phyloP scores from a whole-genome alignment of 2,329 filamentous ascomycete genomes.

The Neurospora sp. region DNA sequence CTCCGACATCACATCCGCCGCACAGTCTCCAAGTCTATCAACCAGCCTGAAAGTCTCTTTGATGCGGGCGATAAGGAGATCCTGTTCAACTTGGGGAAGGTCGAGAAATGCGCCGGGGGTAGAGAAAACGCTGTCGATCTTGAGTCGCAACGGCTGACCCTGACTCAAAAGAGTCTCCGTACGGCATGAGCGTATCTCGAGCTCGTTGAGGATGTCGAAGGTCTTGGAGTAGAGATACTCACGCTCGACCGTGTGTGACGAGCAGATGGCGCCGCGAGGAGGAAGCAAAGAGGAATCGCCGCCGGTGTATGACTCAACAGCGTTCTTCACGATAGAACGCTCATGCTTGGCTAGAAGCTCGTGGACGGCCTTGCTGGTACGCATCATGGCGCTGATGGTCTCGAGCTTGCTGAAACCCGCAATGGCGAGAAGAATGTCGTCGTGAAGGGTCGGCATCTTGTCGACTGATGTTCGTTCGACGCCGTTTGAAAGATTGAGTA shows the following conservation, averaged over 20 bases:
- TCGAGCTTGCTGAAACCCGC: conserved; percentile 1
- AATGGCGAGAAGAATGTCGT: conserved; percentile 7
- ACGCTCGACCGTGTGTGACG: neutral
- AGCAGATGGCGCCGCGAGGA: conserved; percentile 2
- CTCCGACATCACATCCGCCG: neutral
- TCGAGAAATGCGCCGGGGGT: neutral
- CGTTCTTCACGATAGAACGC: conserved; percentile 5
- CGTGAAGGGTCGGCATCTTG: neutral
- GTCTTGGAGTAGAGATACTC: conserved; percentile 2
- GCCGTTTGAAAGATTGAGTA: neutral
- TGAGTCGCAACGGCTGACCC: neutral
- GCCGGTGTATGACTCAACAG: neutral
- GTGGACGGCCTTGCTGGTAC: neutral
- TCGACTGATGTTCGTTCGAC: neutral
- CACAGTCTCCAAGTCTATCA: conserved; percentile 7
- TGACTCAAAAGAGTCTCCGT: conserved; percentile 3
- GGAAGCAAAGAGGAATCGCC: neutral
- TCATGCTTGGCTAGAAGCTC: conserved; percentile 1
- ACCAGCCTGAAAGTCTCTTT: conserved; percentile 3
- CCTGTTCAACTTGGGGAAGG: neutral
- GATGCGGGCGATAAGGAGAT: neutral
- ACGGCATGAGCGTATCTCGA: conserved; percentile 4
- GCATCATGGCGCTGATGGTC: neutral
- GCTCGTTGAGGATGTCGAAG: conserved; percentile 4
- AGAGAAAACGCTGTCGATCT: neutral